phyloP scores from a whole-genome alignment of 148 eudicot species.

The Rhododendron williamsianum region DNA sequence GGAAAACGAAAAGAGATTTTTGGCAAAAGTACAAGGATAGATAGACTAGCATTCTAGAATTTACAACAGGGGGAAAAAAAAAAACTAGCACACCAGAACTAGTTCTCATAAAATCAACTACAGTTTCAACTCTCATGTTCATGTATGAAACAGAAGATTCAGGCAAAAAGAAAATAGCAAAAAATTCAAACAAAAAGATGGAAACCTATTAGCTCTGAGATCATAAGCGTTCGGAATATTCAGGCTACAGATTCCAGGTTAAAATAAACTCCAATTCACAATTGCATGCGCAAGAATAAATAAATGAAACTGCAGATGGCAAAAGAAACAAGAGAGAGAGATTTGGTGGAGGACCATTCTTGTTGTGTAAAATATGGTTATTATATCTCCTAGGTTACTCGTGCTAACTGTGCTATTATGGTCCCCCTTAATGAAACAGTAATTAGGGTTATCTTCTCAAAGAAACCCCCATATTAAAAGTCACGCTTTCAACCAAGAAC shows the following conservation, averaged over 20 bases:
- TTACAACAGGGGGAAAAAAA: no score
- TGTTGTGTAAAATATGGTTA: not conserved
- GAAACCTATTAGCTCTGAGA: not conserved
- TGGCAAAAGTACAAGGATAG: not conserved
- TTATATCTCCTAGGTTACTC: not conserved
- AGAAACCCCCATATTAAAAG: conserved; percentile 31
- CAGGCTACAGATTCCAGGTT: not conserved
- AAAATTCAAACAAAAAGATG: not conserved
- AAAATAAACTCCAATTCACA: not conserved
- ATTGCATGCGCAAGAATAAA: not conserved
- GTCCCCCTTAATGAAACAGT: conserved; percentile 27
- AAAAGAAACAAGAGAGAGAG: not conserved
- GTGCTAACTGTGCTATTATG: not conserved
- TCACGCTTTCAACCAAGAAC: conserved; percentile 20
- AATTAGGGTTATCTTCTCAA: conserved; percentile 24
- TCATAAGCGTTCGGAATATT: not conserved
- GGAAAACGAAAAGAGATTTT: not conserved
- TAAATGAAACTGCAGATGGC: not conserved
- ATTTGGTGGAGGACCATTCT: conserved; percentile 14
- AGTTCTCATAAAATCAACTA: not conserved
- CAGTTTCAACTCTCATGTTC: not conserved
- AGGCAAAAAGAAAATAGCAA: not conserved
- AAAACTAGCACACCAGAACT: no score
- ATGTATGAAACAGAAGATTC: not conserved
- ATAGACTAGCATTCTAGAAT: no score